Evolutionary conservation across 139 green algal genomes (phyloP), one percentile per base, ranked within the genome.

Genomic region (Yamagishiella unicocca): DNA sequence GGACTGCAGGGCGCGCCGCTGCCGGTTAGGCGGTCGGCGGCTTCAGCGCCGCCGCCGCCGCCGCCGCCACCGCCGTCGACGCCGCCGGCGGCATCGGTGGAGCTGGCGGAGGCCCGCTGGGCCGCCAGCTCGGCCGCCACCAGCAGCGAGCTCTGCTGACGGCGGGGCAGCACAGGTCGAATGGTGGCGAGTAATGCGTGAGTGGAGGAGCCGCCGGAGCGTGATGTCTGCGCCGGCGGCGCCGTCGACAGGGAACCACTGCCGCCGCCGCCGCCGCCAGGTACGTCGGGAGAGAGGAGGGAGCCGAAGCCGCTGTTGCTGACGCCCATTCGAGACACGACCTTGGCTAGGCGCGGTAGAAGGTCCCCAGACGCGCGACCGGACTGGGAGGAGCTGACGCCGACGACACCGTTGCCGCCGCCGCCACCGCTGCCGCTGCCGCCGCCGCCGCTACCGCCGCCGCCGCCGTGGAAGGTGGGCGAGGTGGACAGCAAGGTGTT

Each of bases 131-230:
- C 50, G 31, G 31, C 46, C 50, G 27, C 74, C 74, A 66, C 1
- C n/a, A 82, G 46, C 43, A 67, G 31, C 31, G 12, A 14, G n/a
- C 74, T 67, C 29, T 67, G 27, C n/a, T 82, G 74, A 21, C 31
- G 46, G 31, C 45, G 74, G 21, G 74, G 74, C 74, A 82, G 45
- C 74, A 82, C 74, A 2, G 74, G n/a, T 31, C 46, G 10, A 8
- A 82, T 61, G 22, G 64, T 66, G 22, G 67, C 7, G 31, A 74
- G 54, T 21, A 40, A 40, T 25, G 66, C 33, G 62, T 71, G 62
- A 58, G 35, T 58, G 33, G 35, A 40, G 17, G 46, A 27, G 46
- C 55, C 37, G n/a, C 74, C 55, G 40, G 46, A n/a, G n/a, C 22
- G 74, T 17, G 22, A 22, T 17, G 17, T 17, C 43, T 33, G n/a